Percentiles rank a stretch among this genome's conserved stretches.
These are phyloP conservation scores for Rhizophora mangle DNA, from an alignment of 345 rosid species.

Conservation along the genomic window DNA sequence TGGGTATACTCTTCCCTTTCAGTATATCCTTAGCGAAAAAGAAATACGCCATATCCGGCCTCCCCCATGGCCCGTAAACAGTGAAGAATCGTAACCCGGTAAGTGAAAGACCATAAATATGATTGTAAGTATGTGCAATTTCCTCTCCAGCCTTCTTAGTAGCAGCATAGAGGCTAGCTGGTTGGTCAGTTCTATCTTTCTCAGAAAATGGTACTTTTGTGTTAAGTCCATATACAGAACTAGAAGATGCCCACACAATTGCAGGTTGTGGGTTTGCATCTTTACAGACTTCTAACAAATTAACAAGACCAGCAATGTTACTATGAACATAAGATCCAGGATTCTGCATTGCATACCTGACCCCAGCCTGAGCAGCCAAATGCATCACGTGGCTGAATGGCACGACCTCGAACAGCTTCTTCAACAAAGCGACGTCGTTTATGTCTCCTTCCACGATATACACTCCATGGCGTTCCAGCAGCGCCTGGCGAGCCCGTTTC, in stretches of 20 bases:
- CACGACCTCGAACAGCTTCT: slow-evolving; percentile 71
- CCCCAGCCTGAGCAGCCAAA: slow-evolving; percentile 91
- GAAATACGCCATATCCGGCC: slow-evolving; percentile 95
- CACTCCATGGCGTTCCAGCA: slow-evolving; percentile 70
- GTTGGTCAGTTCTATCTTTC: slow-evolving; percentile 78
- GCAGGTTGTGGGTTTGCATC: slow-evolving; percentile 79
- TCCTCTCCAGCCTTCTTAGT: slow-evolving; percentile 92
- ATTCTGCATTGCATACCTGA: slow-evolving; percentile 84
- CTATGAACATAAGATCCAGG: slow-evolving; percentile 81
- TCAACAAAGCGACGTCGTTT: slow-evolving; percentile 63
- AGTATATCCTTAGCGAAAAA: slow-evolving; percentile 76
- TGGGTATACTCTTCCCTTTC: slow-evolving; percentile 60
- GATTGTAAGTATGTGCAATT: slow-evolving; percentile 87
- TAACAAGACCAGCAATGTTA: slow-evolving; percentile 81
- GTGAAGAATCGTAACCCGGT: slow-evolving; percentile 86
- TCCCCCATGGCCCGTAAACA: slow-evolving; percentile 92
- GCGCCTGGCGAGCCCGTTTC: slow-evolving; percentile 80
- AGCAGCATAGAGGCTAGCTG: slow-evolving; percentile 88
- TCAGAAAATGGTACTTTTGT: slow-evolving; percentile 84
- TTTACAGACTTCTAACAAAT: slow-evolving; percentile 73
- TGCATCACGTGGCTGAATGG: slow-evolving; percentile 93
- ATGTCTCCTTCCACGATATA: slow-evolving; percentile 88
- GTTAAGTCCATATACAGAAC: slow-evolving; percentile 83
- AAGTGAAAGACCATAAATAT: slow-evolving; percentile 77
- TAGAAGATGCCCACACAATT: slow-evolving; percentile 87